Conservation (phyloP, 495 filamentous ascomycete species). For the Cercophora sp. region DNA sequence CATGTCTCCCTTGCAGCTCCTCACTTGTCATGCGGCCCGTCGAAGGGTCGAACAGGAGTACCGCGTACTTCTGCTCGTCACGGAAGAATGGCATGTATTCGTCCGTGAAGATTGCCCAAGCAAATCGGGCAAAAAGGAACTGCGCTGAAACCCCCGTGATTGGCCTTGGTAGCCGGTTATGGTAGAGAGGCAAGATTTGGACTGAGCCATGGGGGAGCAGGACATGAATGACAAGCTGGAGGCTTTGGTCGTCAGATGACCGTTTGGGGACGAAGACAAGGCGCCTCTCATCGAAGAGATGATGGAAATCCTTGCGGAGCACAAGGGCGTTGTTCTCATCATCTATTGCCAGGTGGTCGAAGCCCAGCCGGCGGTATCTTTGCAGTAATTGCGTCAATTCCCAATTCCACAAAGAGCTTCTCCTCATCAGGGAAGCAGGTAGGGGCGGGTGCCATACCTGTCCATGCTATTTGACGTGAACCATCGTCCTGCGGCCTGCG, state of each 20-base stretch:
- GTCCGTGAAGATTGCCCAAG: conserved; percentile 26
- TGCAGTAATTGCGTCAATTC: no score
- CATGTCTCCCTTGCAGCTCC: conserved; percentile 1
- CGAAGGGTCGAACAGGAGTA: conserved; percentile 12
- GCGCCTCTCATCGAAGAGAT: conserved; percentile 12
- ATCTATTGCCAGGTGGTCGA: conserved; percentile 6
- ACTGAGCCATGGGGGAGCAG: conserved; percentile 8
- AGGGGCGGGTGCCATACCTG: neutral
- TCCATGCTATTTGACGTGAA: conserved; percentile 8
- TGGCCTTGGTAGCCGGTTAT: conserved; percentile 11
- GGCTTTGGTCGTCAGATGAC: neutral
- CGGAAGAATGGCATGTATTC: conserved; percentile 15
- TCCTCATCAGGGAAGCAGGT: neutral
- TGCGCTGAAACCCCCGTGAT: conserved; percentile 13
- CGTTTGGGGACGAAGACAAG: conserved; percentile 13
- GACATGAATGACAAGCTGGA: conserved; percentile 13
- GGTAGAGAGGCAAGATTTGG: conserved; percentile 11
- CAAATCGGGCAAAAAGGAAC: conserved; percentile 30
- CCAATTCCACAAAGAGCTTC: no score
- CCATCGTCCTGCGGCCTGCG: conserved; percentile 1
- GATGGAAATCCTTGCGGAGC: conserved; percentile 12
- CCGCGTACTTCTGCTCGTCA: conserved; percentile 9
- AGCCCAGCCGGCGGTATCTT: conserved; percentile 10
- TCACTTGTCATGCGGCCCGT: conserved; percentile 13
- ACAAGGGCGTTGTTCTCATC: conserved; percentile 12